Evolutionary conservation across 2,329 filamentous ascomycete genomes (phyloP).

Genomic region (Colletotrichum costaricense): DNA sequence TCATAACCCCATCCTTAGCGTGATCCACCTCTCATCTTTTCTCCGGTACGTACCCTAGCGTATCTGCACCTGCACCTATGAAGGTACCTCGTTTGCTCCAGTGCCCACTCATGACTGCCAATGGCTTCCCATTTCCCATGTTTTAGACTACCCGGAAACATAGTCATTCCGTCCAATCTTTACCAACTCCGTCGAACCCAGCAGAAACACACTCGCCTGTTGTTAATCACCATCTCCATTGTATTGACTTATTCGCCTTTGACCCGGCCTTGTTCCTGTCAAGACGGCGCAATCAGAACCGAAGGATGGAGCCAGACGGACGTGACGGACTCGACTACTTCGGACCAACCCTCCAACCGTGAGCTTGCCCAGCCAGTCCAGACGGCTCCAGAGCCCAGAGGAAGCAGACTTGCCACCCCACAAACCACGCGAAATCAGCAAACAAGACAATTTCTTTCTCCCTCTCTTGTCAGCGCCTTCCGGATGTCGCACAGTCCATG

Average conservation of each 20-base stretch:
- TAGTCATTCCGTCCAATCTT: conserved; percentile 3
- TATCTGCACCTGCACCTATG: neutral
- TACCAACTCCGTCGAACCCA: conserved; percentile 7
- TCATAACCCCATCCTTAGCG: neutral
- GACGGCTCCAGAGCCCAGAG: neutral
- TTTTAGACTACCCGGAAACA: conserved; percentile 22
- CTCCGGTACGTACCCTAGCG: neutral
- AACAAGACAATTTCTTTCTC: neutral
- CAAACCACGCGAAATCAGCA: conserved; percentile 18
- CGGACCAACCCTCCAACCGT: neutral
- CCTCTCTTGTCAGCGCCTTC: neutral
- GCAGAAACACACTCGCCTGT: neutral
- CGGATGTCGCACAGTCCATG: neutral
- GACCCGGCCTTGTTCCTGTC: neutral
- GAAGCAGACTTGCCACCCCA: neutral
- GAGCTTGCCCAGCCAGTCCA: neutral
- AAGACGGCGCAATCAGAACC: conserved; percentile 12
- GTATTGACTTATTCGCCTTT: neutral
- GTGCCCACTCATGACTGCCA: neutral
- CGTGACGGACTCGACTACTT: neutral
- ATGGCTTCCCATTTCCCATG: conserved; percentile 3
- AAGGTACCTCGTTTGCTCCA: neutral
- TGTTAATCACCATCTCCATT: neutral
- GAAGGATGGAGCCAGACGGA: neutral
- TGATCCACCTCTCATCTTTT: neutral